Percentiles rank a stretch among this genome's conserved stretches.
phyloP scores from a whole-genome alignment of 306 rosid species.

The Prunus armeniaca region DNA sequence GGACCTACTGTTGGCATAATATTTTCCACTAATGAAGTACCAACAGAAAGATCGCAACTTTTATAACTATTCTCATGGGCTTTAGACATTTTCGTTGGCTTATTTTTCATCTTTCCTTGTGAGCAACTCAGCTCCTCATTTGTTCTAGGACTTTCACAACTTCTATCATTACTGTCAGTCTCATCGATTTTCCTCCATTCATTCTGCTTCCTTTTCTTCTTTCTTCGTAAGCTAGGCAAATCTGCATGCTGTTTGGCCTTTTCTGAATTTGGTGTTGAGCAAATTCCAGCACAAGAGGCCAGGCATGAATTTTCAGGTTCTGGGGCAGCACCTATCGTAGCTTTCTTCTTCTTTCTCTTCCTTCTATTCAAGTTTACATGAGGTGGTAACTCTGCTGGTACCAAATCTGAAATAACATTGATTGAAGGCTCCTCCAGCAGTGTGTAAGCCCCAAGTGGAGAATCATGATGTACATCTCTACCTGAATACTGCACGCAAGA shows the following conservation, averaged over 20 bases:
- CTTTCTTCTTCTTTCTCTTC: neutral
- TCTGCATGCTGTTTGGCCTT: neutral
- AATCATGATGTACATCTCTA: neutral
- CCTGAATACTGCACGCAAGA: neutral
- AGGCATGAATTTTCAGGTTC: neutral
- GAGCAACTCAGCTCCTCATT: too few species aligned
- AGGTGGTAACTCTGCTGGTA: neutral
- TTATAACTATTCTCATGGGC: too few species aligned
- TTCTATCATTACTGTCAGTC: neutral
- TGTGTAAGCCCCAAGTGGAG: neutral
- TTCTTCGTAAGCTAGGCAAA: neutral
- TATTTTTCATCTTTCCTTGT: too few species aligned
- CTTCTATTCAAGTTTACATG: neutral
- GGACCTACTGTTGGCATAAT: neutral
- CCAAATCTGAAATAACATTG: neutral
- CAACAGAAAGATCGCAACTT: neutral
- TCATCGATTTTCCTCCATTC: neutral
- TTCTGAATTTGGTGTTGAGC: neutral
- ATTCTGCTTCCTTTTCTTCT: slow-evolving; percentile 3
- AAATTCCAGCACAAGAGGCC: neutral
- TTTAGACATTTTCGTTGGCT: too few species aligned
- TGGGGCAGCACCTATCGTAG: neutral
- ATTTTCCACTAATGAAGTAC: neutral
- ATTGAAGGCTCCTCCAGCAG: neutral
- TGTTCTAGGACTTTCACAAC: neutral